Evolutionary conservation across 176 grass and related monocot genomes (phyloP).

Genomic region (Oryza coarctata): DNA sequence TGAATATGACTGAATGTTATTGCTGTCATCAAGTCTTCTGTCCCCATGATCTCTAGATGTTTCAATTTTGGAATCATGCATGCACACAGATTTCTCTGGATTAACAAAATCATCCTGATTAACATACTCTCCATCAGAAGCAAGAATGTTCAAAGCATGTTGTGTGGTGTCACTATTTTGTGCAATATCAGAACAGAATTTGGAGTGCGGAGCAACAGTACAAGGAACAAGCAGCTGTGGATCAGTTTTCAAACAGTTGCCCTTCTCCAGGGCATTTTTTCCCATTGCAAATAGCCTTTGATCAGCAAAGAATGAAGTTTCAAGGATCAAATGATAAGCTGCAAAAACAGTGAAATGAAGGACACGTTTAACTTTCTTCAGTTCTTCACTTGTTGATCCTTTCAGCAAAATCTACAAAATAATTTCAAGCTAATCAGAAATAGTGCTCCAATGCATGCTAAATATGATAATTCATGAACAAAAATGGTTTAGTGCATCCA

Average conservation of each 20-base stretch:
- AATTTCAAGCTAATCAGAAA: slow-evolving; percentile 30
- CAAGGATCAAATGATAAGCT: slow-evolving; percentile 90
- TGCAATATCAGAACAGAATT: slow-evolving; percentile 40
- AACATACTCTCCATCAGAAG: slow-evolving; percentile 38
- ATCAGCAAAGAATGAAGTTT: slow-evolving; percentile 91
- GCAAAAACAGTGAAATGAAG: slow-evolving; percentile 92
- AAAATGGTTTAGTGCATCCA: background rate
- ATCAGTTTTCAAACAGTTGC: slow-evolving; percentile 38
- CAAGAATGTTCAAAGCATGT: slow-evolving; percentile 25
- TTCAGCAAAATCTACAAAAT: slow-evolving; percentile 86
- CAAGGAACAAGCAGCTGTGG: background rate
- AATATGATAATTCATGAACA: slow-evolving; percentile 8
- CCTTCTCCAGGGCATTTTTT: slow-evolving; percentile 43
- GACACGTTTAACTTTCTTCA: slow-evolving; percentile 88
- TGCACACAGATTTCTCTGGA: background rate
- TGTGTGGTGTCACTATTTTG: slow-evolving; percentile 12
- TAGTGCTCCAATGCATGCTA: background rate
- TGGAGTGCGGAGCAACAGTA: slow-evolving; percentile 1
- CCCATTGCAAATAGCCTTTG: slow-evolving; percentile 66
- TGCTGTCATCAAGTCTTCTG: background rate
- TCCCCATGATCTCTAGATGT: slow-evolving; percentile 18
- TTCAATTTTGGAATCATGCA: slow-evolving; percentile 28
- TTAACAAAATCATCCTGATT: slow-evolving; percentile 36
- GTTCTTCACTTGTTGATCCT: slow-evolving; percentile 72
- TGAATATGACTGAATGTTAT: slow-evolving; percentile 13